Evolutionary conservation across 1,284 basidiomycete genomes (phyloP), one percentile per base, ranked within the genome.

Genomic region (Gymnopus androsaceus): DNA sequence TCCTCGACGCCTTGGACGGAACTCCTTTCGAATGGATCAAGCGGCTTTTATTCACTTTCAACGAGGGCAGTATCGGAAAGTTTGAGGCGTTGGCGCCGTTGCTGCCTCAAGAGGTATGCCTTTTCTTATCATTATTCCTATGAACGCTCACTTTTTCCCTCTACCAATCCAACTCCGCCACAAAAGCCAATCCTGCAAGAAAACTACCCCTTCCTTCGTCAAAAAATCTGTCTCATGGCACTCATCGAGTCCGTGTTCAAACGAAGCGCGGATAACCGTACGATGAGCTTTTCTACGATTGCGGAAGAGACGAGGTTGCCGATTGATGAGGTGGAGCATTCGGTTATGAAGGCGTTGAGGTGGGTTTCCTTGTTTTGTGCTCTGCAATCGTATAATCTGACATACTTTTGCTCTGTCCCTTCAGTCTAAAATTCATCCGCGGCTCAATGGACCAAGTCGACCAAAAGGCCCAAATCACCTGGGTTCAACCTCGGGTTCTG

Each of bases 161-260:
- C 36, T 40, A 17, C 2, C n/a, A 7, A 8, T n/a, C n/a, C 12
- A n/a, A 65, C 57, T 17, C 12, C 12, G 21, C 21, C 27, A 17
- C 64, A 4, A 59, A 54, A 95, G 90, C 88, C 94, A 30, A 96
- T 98, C 63, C 80, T 99, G 59, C 87, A 92, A 72, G 86, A 92
- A 66, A 94, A 93, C 68, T 87, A 90, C 63, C 80, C 92, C 4
- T 98, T 98, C 80, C 78, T 99, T 45, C 85, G 95, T 30, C 95
- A 99, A 75, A 99, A 99, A 82, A 98, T 99, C 70, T 99, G 96
- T 75, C 81, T 99, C 59, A 98, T 99, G 95, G 95, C 97, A 28
- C 82, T 99, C 59, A 98, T 99, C 68, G 95, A 98, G 72, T 88
- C 90, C 17, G 95, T 98, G 21, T 99, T 98, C 83, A 87, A 86